Evolutionary conservation across 148 eudicot genomes (phyloP).

Genomic region (Spergularia bocconei): DNA sequence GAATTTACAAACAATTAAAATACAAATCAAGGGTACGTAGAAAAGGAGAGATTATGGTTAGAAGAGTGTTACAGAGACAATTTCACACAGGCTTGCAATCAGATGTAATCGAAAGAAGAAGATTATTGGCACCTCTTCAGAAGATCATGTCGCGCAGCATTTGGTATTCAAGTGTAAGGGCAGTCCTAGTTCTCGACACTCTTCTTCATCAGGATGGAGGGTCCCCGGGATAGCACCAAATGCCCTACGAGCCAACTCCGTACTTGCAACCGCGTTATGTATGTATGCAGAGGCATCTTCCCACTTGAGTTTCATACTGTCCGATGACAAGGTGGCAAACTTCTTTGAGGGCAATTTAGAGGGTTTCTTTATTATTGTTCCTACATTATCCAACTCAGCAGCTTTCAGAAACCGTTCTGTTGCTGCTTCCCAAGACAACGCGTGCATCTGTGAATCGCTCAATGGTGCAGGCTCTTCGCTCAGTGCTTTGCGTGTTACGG

Average conservation of each 20-base stretch:
- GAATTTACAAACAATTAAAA: neutral
- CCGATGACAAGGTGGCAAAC: slow-evolving; percentile 54
- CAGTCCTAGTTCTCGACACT: slow-evolving; percentile 61
- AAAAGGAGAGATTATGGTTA: neutral
- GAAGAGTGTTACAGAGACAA: neutral
- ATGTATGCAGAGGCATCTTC: slow-evolving; percentile 75
- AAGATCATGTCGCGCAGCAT: slow-evolving; percentile 8
- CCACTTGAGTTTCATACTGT: slow-evolving; percentile 45
- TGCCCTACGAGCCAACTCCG: slow-evolving; percentile 35
- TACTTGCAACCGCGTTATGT: slow-evolving; percentile 57
- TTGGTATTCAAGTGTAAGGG: slow-evolving; percentile 26
- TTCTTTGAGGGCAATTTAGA: slow-evolving; percentile 35
- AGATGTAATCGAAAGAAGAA: neutral
- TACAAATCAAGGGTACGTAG: neutral
- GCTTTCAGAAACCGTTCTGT: slow-evolving; percentile 67
- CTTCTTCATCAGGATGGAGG: slow-evolving; percentile 62
- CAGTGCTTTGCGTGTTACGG: slow-evolving; percentile 54
- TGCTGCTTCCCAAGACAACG: slow-evolving; percentile 94
- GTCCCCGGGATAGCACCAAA: slow-evolving; percentile 50
- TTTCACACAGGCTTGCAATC: slow-evolving; percentile 5
- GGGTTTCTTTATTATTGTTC: slow-evolving; percentile 21
- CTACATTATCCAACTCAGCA: slow-evolving; percentile 41
- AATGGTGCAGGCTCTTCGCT: slow-evolving; percentile 63
- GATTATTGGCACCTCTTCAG: neutral
- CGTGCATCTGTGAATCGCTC: slow-evolving; percentile 57